phyloP scores from a whole-genome alignment of 2,329 filamentous ascomycete genomes.

The Colletotrichum euphorbiae region DNA sequence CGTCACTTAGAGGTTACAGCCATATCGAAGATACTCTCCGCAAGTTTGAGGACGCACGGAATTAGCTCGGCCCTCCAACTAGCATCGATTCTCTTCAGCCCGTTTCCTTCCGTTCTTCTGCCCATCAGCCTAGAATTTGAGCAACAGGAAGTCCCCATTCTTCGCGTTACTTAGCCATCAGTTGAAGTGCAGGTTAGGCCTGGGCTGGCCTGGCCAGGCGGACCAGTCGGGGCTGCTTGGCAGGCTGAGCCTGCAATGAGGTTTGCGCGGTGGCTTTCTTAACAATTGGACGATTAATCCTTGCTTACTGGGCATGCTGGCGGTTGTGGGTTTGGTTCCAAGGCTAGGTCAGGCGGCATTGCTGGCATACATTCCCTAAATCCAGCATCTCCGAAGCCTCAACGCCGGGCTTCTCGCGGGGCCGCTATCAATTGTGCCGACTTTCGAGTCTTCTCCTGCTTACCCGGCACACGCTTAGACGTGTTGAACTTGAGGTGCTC shows the following conservation, averaged over 20 bases:
- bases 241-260: slow-evolving; percentile 1
- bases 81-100: too few relatives aligned
- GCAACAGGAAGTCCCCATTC: neutral
- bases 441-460: neutral
- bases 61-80: too few relatives aligned
- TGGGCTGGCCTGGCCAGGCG: neutral
- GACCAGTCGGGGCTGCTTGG: neutral
- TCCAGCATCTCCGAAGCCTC: neutral
- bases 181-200: neutral
- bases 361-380: neutral
- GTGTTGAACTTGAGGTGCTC: slow-evolving; percentile 70
- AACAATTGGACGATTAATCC: neutral
- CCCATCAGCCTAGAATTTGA: neutral
- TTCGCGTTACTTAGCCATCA: neutral
- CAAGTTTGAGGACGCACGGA: too few relatives aligned
- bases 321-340: neutral
- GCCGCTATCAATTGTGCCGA: too few relatives aligned
- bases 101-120: neutral
- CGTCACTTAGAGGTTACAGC: too few relatives aligned
- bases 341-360: neutral
- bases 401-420: neutral
- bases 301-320: neutral
- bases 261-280: slow-evolving; percentile 1
- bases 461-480: slow-evolving; percentile 61
- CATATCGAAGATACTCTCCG: too few relatives aligned